Percentiles rank a stretch among this genome's conserved stretches.
Conservation (phyloP, 441 rosid genomes). For the Croton laevigatus region DNA sequence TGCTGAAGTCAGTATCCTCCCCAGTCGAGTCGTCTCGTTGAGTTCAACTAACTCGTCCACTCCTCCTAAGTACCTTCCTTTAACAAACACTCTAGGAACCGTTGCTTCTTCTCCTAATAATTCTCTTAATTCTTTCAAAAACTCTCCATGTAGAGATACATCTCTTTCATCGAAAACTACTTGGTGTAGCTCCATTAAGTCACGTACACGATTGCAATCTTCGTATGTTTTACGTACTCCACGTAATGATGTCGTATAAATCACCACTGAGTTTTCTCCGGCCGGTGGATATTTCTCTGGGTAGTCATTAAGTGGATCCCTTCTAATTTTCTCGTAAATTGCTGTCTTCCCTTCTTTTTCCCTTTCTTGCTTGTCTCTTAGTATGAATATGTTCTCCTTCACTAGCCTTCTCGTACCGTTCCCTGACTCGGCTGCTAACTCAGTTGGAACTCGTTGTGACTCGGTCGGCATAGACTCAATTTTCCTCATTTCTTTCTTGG, state of each 20-base stretch:
- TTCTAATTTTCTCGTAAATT: conserved; percentile 35
- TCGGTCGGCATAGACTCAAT: conserved; percentile 17
- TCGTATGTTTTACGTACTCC: conserved; percentile 83
- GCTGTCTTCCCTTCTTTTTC: conserved; percentile 62
- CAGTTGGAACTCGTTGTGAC: not conserved
- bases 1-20: conserved; percentile 57
- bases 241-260: conserved; percentile 81
- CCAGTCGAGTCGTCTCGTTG: conserved; percentile 61
- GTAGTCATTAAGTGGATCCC: conserved; percentile 66
- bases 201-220: conserved; percentile 51
- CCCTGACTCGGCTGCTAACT: conserved; percentile 17
- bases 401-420: conserved; percentile 34
- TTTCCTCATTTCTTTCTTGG: conserved; percentile 30
- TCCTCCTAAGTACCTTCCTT: conserved; percentile 83
- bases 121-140: conserved; percentile 54
- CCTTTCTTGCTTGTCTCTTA: conserved; percentile 56
- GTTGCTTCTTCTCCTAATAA: conserved; percentile 44
- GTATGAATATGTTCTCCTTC: conserved; percentile 63
- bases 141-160: conserved; percentile 71
- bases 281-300: conserved; percentile 73
- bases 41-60: conserved; percentile 58
- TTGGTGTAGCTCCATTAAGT: conserved; percentile 51
- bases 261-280: conserved; percentile 54
- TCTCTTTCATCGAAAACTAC: conserved; percentile 80
- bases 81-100: conserved; percentile 79